phyloP scores from a whole-genome alignment of 495 filamentous ascomycete species.

The Apodospora peruviana region DNA sequence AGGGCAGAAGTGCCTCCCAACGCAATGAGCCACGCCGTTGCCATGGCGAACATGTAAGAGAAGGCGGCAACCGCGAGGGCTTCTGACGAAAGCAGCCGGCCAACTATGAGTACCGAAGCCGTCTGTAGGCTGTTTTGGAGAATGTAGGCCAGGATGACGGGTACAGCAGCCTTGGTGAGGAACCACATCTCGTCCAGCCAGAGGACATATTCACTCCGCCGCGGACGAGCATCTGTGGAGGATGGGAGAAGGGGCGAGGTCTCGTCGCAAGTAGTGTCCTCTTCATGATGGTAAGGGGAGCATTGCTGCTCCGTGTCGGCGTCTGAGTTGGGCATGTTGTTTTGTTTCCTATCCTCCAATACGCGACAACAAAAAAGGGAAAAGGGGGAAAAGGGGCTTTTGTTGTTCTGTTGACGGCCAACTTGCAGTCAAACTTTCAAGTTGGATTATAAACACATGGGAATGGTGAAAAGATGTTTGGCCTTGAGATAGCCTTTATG shows the following conservation, averaged over 20 bases:
- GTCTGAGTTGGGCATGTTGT: slow-evolving; percentile 2
- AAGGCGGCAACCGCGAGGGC: slow-evolving; percentile 80
- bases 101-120: slow-evolving; percentile 73
- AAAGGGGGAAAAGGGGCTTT: neutral
- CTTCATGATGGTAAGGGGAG: neutral
- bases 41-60: slow-evolving; percentile 88
- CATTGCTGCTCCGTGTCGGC: neutral
- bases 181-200: slow-evolving; percentile 61
- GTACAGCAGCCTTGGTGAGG: slow-evolving; percentile 62
- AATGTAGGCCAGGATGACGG: slow-evolving; percentile 83
- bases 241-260: slow-evolving; percentile 10
- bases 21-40: slow-evolving; percentile 83
- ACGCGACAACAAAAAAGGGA: neutral
- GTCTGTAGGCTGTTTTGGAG: slow-evolving; percentile 89
- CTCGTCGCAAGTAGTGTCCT: slow-evolving; percentile 2
- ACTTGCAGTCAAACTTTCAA: neutral
- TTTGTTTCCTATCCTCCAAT: neutral
- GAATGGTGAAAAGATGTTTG: neutral
- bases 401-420: neutral
- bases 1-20: slow-evolving; percentile 85
- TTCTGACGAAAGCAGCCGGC: slow-evolving; percentile 65
- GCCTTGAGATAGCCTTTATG: neutral
- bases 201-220: slow-evolving; percentile 3
- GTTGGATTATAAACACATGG: neutral
- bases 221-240: neutral